Conservation (phyloP, 257 asterid species). For the Linaria vulgaris region DNA sequence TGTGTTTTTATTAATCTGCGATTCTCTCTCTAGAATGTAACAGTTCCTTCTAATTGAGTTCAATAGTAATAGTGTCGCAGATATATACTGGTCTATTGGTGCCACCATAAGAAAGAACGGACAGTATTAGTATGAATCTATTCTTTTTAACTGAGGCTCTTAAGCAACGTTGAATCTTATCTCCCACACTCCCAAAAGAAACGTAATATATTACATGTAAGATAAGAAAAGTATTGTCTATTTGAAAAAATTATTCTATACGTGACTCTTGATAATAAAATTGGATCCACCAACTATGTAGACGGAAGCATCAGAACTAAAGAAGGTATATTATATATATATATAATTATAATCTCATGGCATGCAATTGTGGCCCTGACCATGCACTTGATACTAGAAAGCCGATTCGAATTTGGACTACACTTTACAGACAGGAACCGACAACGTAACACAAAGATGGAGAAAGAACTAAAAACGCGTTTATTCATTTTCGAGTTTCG, state of each 20-base stretch:
- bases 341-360: slow-evolving; percentile 19
- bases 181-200: background rate
- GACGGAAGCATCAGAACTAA: slow-evolving; percentile 18
- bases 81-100: too few species aligned
- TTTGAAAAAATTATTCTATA: too few species aligned
- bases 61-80: too few species aligned
- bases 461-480: slow-evolving; percentile 27
- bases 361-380: slow-evolving; percentile 28
- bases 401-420: slow-evolving; percentile 21
- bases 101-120: too few species aligned
- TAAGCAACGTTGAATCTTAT: background rate
- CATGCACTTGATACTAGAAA: slow-evolving; percentile 30
- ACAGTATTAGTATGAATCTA: background rate
- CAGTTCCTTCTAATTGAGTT: too few species aligned
- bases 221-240: too few species aligned
- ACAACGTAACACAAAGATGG: slow-evolving; percentile 24
- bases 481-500: slow-evolving; percentile 9
- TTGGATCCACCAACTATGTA: slow-evolving; percentile 10
- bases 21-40: too few species aligned
- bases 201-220: too few species aligned
- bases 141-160: background rate
- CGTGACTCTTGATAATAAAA: background rate
- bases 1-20: too few species aligned
- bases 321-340: slow-evolving; percentile 13
- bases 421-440: slow-evolving; percentile 34